phyloP scores from a whole-genome alignment of 176 grass and related monocot genomes.

The Triticum urartu region DNA sequence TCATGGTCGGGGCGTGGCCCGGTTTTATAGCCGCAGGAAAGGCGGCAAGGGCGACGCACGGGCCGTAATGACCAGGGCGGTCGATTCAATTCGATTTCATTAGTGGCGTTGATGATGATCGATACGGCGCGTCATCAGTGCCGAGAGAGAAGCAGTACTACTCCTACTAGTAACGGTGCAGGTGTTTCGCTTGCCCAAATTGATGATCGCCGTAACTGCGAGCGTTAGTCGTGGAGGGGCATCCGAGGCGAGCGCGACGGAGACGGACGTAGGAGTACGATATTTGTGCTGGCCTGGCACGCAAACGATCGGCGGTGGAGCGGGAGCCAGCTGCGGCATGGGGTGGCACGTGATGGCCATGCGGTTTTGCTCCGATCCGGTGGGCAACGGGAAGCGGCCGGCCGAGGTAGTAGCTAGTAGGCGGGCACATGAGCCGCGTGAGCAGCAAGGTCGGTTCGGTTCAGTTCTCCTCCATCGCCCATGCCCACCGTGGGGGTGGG shows the following conservation, averaged over 20 bases:
- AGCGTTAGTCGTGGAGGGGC: too few relatives aligned
- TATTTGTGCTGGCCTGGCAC: slow-evolving; percentile 1
- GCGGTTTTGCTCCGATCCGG: not conserved
- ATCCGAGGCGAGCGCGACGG: too few relatives aligned
- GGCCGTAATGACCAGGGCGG: too few relatives aligned
- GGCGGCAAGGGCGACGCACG: not conserved
- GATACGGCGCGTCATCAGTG: not conserved
- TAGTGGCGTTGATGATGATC: not conserved
- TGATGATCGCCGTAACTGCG: too few relatives aligned
- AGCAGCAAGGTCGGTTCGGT: not conserved
- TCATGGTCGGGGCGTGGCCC: not conserved
- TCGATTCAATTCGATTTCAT: too few relatives aligned
- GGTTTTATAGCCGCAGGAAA: slow-evolving; percentile 46
- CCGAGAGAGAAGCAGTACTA: not conserved
- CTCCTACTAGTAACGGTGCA: not conserved
- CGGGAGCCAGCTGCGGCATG: not conserved
- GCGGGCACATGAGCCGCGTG: not conserved
- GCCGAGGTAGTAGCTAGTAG: not conserved
- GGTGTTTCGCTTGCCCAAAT: not conserved
- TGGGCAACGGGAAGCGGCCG: not conserved
- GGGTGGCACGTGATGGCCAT: slow-evolving; percentile 41
- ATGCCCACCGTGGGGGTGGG: too few relatives aligned
- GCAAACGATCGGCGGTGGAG: not conserved
- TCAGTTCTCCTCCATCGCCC: not conserved
- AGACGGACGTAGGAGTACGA: not conserved